phyloP scores from a whole-genome alignment of 2,329 filamentous ascomycete genomes.

The Cryphonectria carpinicola region DNA sequence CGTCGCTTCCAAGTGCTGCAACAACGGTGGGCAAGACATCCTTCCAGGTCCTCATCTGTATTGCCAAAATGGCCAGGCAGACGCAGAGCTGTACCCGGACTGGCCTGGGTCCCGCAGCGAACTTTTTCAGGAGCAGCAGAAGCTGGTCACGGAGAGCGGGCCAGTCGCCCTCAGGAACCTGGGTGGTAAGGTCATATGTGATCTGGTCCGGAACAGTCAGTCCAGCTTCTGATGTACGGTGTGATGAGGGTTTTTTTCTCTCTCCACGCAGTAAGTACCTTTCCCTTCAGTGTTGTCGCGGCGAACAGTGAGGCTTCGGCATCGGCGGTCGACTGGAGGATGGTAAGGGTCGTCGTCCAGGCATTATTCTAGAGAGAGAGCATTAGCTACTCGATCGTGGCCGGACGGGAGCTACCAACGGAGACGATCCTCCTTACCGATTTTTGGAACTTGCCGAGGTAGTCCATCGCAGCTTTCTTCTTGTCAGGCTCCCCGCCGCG shows the following conservation, averaged over 20 bases:
- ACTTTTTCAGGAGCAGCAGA: conserved; percentile 78
- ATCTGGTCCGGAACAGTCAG: conserved; percentile 62
- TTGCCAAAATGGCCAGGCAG: conserved; percentile 89
- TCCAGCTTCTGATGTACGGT: conserved; percentile 21
- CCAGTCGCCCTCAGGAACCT: conserved; percentile 77
- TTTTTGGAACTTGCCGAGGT: conserved; percentile 95
- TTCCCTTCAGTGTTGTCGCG: conserved; percentile 95
- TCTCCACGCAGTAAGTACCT: conserved; percentile 62
- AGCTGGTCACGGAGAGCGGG: conserved; percentile 81
- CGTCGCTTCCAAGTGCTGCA: conserved; percentile 73
- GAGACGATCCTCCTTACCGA: conserved; percentile 64
- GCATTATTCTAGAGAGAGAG: conserved; percentile 71
- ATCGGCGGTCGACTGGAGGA: conserved; percentile 81
- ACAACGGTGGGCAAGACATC: conserved; percentile 86
- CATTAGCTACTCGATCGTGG: conserved; percentile 11
- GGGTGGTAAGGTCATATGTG: conserved; percentile 86
- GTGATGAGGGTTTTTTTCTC: conserved; percentile 11
- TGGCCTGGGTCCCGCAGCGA: conserved; percentile 79
- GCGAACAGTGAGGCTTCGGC: conserved; percentile 92
- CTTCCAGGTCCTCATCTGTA: conserved; percentile 96
- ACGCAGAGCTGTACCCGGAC: conserved; percentile 93
- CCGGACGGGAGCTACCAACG: not conserved
- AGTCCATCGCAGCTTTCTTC: conserved; percentile 82
- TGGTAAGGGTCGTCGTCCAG: conserved; percentile 85
- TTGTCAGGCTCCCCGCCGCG: conserved; percentile 83